Evolutionary conservation across 1,139 yeast species (phyloP).

Genomic region (Geotrichum carabidarum): DNA sequence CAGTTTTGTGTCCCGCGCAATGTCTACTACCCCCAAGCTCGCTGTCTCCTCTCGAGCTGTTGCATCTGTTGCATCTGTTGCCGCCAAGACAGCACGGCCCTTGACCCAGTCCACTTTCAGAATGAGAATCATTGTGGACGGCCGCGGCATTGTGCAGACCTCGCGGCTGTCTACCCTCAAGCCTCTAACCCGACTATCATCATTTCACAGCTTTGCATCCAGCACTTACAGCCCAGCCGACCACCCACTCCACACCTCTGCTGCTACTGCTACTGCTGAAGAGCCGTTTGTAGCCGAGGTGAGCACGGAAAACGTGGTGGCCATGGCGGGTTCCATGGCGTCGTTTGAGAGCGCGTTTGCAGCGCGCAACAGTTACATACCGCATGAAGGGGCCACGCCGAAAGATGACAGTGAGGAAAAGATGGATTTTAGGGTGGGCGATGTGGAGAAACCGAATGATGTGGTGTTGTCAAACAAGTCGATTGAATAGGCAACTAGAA

Average conservation of each 20-base stretch:
- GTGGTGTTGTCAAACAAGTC: slow-evolving; percentile 9
- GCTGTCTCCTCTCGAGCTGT: background rate
- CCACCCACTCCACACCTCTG: background rate
- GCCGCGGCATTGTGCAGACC: slow-evolving; percentile 9
- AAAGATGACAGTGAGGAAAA: background rate
- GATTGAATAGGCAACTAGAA: background rate
- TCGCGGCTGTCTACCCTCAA: slow-evolving; percentile 1
- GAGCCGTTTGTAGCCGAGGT: background rate
- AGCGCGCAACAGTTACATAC: background rate
- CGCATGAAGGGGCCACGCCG: background rate
- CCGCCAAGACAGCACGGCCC: background rate
- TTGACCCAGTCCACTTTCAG: slow-evolving; percentile 1
- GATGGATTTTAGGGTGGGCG: slow-evolving; percentile 3
- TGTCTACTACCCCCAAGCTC: background rate
- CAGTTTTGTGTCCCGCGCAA: background rate
- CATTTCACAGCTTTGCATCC: background rate
- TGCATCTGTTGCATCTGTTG: background rate
- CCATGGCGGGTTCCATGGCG: slow-evolving; percentile 4
- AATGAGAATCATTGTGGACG: slow-evolving; percentile 13
- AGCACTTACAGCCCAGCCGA: background rate
- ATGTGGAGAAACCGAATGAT: slow-evolving; percentile 6
- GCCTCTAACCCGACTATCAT: background rate
- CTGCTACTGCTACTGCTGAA: background rate
- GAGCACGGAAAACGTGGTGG: background rate
- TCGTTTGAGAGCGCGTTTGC: background rate